phyloP scores from a whole-genome alignment of 2,329 filamentous ascomycete genomes.

The Aschersonia sp. region DNA sequence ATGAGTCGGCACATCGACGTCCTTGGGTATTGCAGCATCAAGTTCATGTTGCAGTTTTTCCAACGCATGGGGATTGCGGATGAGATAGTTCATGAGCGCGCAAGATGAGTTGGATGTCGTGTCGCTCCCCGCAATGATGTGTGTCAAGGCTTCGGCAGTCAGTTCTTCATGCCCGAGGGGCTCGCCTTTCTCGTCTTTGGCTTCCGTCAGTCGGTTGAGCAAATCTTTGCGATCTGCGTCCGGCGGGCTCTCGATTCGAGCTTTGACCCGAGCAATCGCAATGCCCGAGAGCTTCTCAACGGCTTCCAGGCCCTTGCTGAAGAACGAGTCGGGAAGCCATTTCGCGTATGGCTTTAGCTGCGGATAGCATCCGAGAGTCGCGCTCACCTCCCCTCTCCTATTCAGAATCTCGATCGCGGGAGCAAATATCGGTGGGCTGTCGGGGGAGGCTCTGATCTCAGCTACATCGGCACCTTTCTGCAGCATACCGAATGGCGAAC shows the following conservation, averaged over 20 bases:
- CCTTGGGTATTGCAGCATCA: conserved; percentile 50
- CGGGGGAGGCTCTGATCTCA: conserved; percentile 50
- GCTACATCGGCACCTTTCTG: conserved; percentile 61
- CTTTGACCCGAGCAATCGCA: conserved; percentile 67
- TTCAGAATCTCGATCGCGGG: conserved; percentile 82
- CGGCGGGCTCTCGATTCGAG: conserved; percentile 55
- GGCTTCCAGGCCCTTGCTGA: conserved; percentile 56
- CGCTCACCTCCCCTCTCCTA: conserved; percentile 73
- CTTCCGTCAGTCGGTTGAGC: conserved; percentile 72
- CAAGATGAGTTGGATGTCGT: conserved; percentile 72
- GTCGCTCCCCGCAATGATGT: conserved; percentile 69
- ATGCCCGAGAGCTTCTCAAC: conserved; percentile 77
- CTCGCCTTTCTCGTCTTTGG: conserved; percentile 65
- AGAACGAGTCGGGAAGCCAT: conserved; percentile 73
- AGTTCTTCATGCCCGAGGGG: conserved; percentile 66
- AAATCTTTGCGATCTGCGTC: conserved; percentile 60
- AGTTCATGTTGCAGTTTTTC: conserved; percentile 62
- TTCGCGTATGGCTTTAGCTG: conserved; percentile 65
- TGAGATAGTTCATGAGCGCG: conserved; percentile 65
- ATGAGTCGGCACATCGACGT: conserved; percentile 51
- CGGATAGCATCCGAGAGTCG: conserved; percentile 62
- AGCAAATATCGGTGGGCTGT: conserved; percentile 50
- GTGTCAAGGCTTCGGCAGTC: conserved; percentile 78
- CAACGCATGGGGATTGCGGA: conserved; percentile 55
- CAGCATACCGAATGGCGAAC: conserved; percentile 51